These are phyloP conservation scores for Iris macrosiphon DNA, from an alignment of 106 monocot species.

Conservation along the genomic window DNA sequence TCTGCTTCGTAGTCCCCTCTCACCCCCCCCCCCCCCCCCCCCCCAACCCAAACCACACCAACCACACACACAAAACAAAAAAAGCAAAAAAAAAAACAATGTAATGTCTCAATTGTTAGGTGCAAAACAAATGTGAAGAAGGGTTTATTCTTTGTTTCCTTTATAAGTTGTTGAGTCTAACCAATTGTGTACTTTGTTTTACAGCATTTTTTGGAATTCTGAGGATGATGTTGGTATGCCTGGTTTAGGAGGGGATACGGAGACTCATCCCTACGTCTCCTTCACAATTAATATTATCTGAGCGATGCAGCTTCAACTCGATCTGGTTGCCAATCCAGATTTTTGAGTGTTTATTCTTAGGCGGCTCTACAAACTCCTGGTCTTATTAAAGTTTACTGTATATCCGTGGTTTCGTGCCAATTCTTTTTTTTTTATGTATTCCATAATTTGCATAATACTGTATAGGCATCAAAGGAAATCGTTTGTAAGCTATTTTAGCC, in stretches of 20 bases:
- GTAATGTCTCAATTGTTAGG: too few relatives aligned
- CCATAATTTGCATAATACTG: background rate
- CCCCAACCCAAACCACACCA: too few relatives aligned
- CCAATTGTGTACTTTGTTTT: background rate
- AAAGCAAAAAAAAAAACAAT: too few relatives aligned
- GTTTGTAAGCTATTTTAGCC: background rate
- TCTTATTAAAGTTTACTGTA: conserved; percentile 9
- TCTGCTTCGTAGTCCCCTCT: too few relatives aligned
- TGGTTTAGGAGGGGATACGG: conserved; percentile 71
- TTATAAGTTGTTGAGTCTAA: background rate
- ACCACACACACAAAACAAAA: too few relatives aligned
- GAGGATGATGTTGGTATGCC: conserved; percentile 66
- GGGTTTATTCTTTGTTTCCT: background rate
- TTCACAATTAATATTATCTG: conserved; percentile 82
- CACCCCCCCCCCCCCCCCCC: too few relatives aligned
- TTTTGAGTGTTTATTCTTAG: conserved; percentile 8
- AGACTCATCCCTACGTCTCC: conserved; percentile 81
- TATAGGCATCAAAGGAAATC: background rate
- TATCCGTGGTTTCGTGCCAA: conserved; percentile 6
- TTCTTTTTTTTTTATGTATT: conserved; percentile 11
- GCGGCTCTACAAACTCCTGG: background rate
- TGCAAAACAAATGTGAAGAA: background rate
- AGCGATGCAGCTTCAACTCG: conserved; percentile 7
- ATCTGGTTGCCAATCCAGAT: background rate
- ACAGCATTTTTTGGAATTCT: conserved; percentile 78